Percentiles rank a stretch among this genome's conserved stretches.
Evolutionary conservation across 2,329 filamentous ascomycete genomes (phyloP).

Genomic region (Alternaria atra): DNA sequence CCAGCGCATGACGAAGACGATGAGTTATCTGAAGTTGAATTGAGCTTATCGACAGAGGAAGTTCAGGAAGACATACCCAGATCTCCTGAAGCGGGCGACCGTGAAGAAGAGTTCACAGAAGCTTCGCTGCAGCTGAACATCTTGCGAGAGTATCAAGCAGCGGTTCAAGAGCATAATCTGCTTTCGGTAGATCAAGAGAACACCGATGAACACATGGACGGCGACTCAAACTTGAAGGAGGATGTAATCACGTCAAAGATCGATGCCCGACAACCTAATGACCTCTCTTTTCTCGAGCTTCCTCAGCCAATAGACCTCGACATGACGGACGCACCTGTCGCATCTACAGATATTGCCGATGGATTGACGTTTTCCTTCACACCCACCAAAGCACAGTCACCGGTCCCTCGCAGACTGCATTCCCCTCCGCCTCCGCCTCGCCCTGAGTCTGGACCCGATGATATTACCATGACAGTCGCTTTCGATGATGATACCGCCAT

Average conservation of each 20-base stretch:
- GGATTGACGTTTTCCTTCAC: conserved; percentile 40
- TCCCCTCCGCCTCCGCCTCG: conserved; percentile 43
- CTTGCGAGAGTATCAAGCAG: conserved; percentile 30
- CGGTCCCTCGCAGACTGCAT: conserved; percentile 35
- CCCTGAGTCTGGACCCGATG: conserved; percentile 34
- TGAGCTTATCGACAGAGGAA: neutral
- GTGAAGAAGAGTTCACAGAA: conserved; percentile 41
- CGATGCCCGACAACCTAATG: too few relatives aligned
- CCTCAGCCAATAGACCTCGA: too few relatives aligned
- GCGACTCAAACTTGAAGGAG: too few relatives aligned
- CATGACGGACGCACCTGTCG: conserved; percentile 1
- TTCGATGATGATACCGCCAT: conserved; percentile 59
- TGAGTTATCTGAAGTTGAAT: conserved; percentile 6
- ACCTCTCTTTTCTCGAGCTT: too few relatives aligned
- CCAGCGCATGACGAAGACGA: conserved; percentile 2
- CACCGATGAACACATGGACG: neutral
- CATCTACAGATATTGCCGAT: conserved; percentile 36
- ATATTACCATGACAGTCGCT: conserved; percentile 44
- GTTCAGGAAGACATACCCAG: neutral
- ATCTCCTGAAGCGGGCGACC: neutral
- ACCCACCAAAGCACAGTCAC: conserved; percentile 22
- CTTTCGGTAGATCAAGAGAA: neutral
- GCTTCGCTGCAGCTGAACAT: conserved; percentile 44
- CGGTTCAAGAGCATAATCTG: conserved; percentile 1
- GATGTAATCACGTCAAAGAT: too few relatives aligned